A percentile compares a stretch with the other conserved stretches of the same genome.
Evolutionary conservation across 148 eudicot genomes (phyloP).

Genomic region (Vaccinium darrowii): DNA sequence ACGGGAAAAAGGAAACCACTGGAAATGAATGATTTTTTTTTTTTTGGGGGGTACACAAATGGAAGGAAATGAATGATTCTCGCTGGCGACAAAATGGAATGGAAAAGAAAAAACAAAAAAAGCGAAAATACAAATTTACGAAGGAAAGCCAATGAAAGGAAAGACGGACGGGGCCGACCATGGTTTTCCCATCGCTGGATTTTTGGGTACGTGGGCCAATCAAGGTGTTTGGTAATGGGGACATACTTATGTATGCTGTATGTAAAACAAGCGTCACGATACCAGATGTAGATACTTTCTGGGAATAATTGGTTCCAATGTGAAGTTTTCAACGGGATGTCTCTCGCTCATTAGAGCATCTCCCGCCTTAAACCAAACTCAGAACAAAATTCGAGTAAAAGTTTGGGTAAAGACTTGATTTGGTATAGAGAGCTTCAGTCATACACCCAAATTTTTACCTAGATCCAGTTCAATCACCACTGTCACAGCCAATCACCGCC

Average conservation of each 20-base stretch:
- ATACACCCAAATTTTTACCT: too few relatives aligned
- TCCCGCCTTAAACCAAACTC: too few relatives aligned
- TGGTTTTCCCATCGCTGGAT: background rate
- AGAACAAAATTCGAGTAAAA: too few relatives aligned
- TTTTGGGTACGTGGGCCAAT: conserved; percentile 1
- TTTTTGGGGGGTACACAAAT: too few relatives aligned
- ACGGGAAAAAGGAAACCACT: background rate
- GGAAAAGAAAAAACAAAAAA: background rate
- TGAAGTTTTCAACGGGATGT: background rate
- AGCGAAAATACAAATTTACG: background rate
- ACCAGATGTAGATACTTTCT: background rate
- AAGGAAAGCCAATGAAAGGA: background rate
- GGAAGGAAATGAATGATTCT: background rate
- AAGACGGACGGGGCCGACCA: background rate
- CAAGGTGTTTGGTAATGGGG: background rate
- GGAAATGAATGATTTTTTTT: background rate
- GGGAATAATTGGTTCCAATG: background rate
- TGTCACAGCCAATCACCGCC: too few relatives aligned
- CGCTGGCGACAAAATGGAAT: background rate
- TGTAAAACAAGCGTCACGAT: background rate
- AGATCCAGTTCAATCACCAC: too few relatives aligned
- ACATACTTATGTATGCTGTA: background rate
- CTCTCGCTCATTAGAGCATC: too few relatives aligned
- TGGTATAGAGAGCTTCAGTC: too few relatives aligned
- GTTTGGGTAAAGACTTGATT: too few relatives aligned